Base-by-base conservation (phyloP, 352 stramenopile genomes). In the Globisporangium paroecandrum region DNA sequence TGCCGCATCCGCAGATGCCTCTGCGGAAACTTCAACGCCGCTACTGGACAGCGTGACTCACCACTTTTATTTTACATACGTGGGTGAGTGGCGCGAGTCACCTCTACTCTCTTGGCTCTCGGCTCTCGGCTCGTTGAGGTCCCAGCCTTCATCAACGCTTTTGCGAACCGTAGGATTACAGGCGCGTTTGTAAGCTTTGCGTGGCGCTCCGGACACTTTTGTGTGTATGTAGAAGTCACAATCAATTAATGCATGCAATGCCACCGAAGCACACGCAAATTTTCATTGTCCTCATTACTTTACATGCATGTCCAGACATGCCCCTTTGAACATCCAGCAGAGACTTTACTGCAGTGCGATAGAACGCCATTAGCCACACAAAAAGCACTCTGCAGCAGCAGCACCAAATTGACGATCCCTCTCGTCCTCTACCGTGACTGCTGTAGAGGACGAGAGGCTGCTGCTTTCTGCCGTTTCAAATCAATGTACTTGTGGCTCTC, bases 401-500 rank as follows among this genome's bases (percentile, higher is more conserved):
- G 22, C 49, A 56, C 49, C 49, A n/a, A 56, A 29, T 56, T 12
- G 49, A 24, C 15, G 43, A 51, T 51, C 32, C 32, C 43, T 49
- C 41, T 27, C 49, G 22, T 56, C n/a, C 22, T 56, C 49, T 56
- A 56, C 47, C 7, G 47, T 5, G 25, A 9, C 22, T 59, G 12
- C 29, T 32, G 56, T 32, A 32, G 29, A 32, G 29, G 29, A 32
- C 29, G 29, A 32, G 29, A 32, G 29, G 18, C 22, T 60, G 12
- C 29, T 34, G 56, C 49, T 18, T 22, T 62, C 32, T 49, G 27
- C 43, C 56, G 47, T 15, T 27, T 62, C 56, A 29, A 27, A 47
- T 62, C 56, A n/a, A 62, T 22, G 43, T 49, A 49, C 4, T 24
- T 62, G n/a, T 49, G 56, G 56, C n/a, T 61, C 29, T 32, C 32